Evolutionary conservation across 305 asterid genomes (phyloP).

Genomic region (Fraxinus xanthoxyloides): DNA sequence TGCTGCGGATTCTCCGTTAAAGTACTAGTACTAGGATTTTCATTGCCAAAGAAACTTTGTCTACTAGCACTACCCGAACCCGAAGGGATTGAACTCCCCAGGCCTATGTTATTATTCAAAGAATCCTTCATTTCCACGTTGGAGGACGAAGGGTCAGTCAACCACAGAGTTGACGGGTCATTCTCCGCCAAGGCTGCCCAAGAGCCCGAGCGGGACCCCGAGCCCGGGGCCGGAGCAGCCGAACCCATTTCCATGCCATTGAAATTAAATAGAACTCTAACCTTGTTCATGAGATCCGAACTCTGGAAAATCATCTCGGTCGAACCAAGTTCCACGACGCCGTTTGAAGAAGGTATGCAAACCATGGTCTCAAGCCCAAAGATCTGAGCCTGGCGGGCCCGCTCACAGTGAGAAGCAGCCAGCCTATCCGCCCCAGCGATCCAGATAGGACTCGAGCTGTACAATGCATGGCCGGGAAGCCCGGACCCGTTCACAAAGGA

Average conservation of each 20-base stretch:
- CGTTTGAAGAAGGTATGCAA: constrained; percentile 71
- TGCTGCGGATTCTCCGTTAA: constrained; percentile 31
- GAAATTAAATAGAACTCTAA: constrained; percentile 62
- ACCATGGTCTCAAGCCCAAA: constrained; percentile 80
- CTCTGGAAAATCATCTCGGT: constrained; percentile 70
- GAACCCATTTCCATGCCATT: constrained; percentile 41
- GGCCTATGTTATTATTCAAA: constrained; percentile 23
- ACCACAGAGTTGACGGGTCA: constrained; percentile 53
- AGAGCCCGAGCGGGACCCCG: constrained; percentile 44
- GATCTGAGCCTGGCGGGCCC: constrained; percentile 67
- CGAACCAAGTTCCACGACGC: constrained; percentile 92
- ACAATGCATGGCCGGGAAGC: constrained; percentile 87
- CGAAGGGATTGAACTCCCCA: constrained; percentile 36
- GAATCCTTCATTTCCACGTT: constrained; percentile 33
- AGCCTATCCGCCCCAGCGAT: constrained; percentile 60
- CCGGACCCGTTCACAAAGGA: constrained; percentile 68
- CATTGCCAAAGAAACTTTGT: constrained; percentile 32
- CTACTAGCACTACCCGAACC: constrained; percentile 22
- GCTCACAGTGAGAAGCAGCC: constrained; percentile 53
- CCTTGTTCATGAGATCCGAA: constrained; percentile 80
- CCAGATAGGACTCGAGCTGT: constrained; percentile 68
- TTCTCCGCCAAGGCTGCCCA: constrained; percentile 46
- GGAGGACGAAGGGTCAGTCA: constrained; percentile 53
- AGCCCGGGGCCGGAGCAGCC: neutral
- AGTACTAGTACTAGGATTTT: constrained; percentile 38